These are phyloP conservation scores for Bocquillonia castaneifolia DNA, from an alignment of 441 rosid species.

Conservation along the genomic window DNA sequence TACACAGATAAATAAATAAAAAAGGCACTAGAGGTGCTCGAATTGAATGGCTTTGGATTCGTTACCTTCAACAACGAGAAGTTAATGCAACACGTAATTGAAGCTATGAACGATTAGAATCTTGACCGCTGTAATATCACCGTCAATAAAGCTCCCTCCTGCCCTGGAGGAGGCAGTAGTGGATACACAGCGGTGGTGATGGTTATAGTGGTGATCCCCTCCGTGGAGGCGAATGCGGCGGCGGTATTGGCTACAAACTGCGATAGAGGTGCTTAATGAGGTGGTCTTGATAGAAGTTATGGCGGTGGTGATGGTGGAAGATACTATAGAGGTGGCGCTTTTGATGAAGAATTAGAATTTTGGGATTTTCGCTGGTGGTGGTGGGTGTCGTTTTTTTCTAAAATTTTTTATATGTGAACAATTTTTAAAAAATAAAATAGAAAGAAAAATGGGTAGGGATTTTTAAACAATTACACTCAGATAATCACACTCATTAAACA, in stretches of 20 bases:
- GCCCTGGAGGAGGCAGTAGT: too few relatives aligned
- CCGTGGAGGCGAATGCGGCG: slow-evolving; percentile 32
- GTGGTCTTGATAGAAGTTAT: slow-evolving; percentile 26
- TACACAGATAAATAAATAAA: too few relatives aligned
- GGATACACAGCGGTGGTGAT: slow-evolving; percentile 44
- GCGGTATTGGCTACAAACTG: slow-evolving; percentile 20
- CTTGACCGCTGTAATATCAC: slow-evolving; percentile 72
- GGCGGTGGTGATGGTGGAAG: slow-evolving; percentile 39
- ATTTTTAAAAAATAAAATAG: too few relatives aligned
- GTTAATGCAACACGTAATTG: slow-evolving; percentile 67
- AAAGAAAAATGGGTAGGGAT: too few relatives aligned
- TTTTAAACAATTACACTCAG: too few relatives aligned
- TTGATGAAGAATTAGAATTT: too few relatives aligned
- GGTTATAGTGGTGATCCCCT: slow-evolving; percentile 39
- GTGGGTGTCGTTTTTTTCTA: too few relatives aligned
- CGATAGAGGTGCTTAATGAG: slow-evolving; percentile 25
- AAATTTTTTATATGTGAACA: too few relatives aligned
- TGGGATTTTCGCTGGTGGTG: too few relatives aligned
- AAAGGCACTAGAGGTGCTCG: too few relatives aligned
- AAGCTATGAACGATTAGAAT: slow-evolving; percentile 66
- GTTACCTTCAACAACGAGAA: slow-evolving; percentile 69
- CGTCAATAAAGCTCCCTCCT: slow-evolving; percentile 75
- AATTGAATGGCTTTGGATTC: slow-evolving; percentile 75
- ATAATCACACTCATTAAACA: too few relatives aligned
- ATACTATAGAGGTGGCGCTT: slow-evolving; percentile 41